These are phyloP conservation scores for Fusarium pseudonygamai DNA, from an alignment of 2,329 filamentous ascomycete species.

Conservation along the genomic window DNA sequence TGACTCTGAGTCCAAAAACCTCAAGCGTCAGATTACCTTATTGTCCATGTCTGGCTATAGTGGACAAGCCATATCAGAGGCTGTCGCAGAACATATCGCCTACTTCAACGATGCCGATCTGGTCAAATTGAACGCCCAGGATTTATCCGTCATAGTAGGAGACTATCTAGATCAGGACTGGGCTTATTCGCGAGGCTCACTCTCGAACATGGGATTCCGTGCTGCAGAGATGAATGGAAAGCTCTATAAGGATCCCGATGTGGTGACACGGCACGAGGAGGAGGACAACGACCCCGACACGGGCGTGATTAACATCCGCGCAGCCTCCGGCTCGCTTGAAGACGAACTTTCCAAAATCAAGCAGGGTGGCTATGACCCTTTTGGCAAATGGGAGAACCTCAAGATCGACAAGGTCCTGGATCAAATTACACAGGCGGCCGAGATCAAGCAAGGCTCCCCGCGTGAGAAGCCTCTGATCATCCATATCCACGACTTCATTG, in stretches of 20 bases:
- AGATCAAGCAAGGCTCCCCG: conserved; percentile 46
- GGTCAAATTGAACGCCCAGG: conserved; percentile 73
- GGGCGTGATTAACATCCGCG: conserved; percentile 44
- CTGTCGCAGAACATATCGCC: conserved; percentile 71
- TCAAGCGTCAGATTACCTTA: conserved; percentile 52
- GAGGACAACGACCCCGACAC: conserved; percentile 51
- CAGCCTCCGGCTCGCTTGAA: conserved; percentile 47
- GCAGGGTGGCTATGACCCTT: conserved; percentile 50
- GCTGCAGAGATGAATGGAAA: conserved; percentile 65
- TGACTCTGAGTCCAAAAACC: conserved; percentile 45
- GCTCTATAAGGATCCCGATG: conserved; percentile 58
- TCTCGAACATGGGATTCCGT: conserved; percentile 66
- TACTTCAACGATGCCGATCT: conserved; percentile 71
- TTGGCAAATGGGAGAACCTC: conserved; percentile 66
- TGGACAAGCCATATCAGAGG: conserved; percentile 50
- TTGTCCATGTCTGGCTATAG: conserved; percentile 52
- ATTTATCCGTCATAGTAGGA: conserved; percentile 74
- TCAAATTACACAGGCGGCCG: conserved; percentile 61
- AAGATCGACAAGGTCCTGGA: conserved; percentile 69
- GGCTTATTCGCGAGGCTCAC: conserved; percentile 56
- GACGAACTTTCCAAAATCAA: conserved; percentile 57
- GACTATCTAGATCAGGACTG: conserved; percentile 74
- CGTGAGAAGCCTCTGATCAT: conserved; percentile 69
- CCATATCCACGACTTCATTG: conserved; percentile 82
- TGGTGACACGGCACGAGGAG: conserved; percentile 42